Percentiles rank a stretch among this genome's conserved stretches.
Evolutionary conservation across 108 stramenopile species (phyloP).

Genomic region (Schizochytrium sp.): DNA sequence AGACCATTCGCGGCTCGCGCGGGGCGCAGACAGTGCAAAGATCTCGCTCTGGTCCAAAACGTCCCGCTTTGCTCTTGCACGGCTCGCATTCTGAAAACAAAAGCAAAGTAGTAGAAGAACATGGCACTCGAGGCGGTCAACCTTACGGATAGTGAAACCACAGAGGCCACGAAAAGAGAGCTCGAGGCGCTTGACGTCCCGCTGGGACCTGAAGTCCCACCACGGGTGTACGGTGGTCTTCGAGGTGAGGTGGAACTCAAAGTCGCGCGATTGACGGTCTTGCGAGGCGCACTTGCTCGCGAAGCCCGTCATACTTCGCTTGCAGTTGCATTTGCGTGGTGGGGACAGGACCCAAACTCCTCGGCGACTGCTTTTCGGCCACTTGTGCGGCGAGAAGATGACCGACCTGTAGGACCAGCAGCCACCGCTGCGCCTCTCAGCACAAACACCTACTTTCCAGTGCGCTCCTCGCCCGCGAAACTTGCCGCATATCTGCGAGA

Average conservation of each 20-base stretch:
- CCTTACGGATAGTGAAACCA: too few species aligned
- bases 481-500: not conserved
- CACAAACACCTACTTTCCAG: not conserved
- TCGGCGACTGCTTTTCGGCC: not conserved
- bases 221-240: not conserved
- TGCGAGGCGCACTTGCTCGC: not conserved
- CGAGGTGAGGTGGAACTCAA: not conserved
- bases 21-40: too few species aligned
- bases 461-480: not conserved
- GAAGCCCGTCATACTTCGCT: not conserved
- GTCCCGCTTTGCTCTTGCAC: too few species aligned
- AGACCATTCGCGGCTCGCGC: too few species aligned
- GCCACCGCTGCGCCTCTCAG: not conserved
- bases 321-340: not conserved
- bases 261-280: not conserved
- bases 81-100: too few species aligned
- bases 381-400: not conserved
- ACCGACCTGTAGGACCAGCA: not conserved
- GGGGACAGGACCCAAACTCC: not conserved
- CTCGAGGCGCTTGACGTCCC: not conserved
- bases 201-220: not conserved
- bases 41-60: too few species aligned
- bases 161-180: not conserved
- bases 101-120: too few species aligned
- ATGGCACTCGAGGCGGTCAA: too few species aligned